Percentiles rank a stretch among this genome's conserved stretches.
These are phyloP conservation scores for Russula ochroleuca DNA, from an alignment of 768 basidiomycete genomes.

Conservation along the genomic window DNA sequence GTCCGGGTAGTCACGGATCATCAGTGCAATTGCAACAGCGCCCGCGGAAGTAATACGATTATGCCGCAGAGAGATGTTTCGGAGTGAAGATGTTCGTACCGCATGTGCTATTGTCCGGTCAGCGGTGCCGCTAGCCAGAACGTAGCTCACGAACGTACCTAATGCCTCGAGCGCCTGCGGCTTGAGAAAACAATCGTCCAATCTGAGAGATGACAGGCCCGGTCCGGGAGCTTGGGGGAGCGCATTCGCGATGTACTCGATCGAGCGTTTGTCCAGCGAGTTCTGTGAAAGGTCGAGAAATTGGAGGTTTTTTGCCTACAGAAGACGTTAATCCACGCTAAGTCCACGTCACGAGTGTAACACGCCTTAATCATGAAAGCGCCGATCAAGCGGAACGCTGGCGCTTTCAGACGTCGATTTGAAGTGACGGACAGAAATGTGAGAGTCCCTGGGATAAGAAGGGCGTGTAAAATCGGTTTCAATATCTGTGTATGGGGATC, in stretches of 20 bases:
- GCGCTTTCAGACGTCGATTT: constrained; percentile 72
- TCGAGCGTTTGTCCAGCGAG: constrained; percentile 71
- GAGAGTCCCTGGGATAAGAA: constrained; percentile 77
- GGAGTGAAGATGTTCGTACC: constrained; percentile 76
- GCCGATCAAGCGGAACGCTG: constrained; percentile 75
- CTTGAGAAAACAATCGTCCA: constrained; percentile 82
- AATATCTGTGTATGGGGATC: constrained; percentile 48
- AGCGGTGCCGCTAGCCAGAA: constrained; percentile 1
- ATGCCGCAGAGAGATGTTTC: constrained; percentile 84
- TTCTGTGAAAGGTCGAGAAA: constrained; percentile 92
- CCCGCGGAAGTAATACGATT: constrained; percentile 84
- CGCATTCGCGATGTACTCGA: constrained; percentile 76
- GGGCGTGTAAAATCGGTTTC: constrained; percentile 85
- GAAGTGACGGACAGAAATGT: constrained; percentile 83
- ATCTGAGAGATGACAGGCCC: constrained; percentile 69
- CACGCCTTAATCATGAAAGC: constrained; percentile 67
- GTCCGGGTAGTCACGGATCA: constrained; percentile 96
- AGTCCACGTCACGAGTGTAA: constrained; percentile 30
- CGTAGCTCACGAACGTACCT: constrained; percentile 47
- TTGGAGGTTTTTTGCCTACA: constrained; percentile 66
- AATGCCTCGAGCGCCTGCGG: constrained; percentile 73
- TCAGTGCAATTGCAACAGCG: constrained; percentile 87
- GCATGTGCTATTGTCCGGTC: constrained; percentile 54
- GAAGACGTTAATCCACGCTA: constrained; percentile 1
- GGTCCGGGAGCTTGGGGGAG: constrained; percentile 50